These are phyloP conservation scores for Colletotrichum musicola DNA, from an alignment of 2,329 filamentous ascomycete species.

Conservation along the genomic window DNA sequence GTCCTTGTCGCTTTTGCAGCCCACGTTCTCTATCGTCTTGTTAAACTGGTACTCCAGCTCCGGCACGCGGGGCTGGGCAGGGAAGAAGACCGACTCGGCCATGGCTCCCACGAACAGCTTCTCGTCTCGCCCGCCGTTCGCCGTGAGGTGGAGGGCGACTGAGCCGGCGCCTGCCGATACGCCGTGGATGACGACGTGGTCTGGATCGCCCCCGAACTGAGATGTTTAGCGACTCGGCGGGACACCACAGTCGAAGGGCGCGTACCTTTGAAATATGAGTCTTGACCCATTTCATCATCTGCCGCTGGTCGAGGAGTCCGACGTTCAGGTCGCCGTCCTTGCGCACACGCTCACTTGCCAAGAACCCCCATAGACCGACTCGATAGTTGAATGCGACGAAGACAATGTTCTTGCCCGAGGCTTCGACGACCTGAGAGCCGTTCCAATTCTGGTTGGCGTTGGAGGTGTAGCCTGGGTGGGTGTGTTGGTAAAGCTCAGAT, in stretches of 20 bases:
- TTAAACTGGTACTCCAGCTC: slow-evolving; percentile 64
- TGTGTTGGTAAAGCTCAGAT: slow-evolving; percentile 19
- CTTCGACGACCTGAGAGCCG: slow-evolving; percentile 59
- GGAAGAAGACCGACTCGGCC: slow-evolving; percentile 63
- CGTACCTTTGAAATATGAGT: slow-evolving; percentile 64
- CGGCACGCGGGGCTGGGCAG: slow-evolving; percentile 57
- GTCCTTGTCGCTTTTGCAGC: slow-evolving; percentile 50
- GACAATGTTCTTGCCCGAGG: slow-evolving; percentile 61
- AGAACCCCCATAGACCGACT: slow-evolving; percentile 72
- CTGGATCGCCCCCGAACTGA: slow-evolving; percentile 69
- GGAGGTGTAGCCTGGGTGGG: slow-evolving; percentile 54
- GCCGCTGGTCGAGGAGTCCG: slow-evolving; percentile 73
- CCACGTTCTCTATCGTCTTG: slow-evolving; percentile 49
- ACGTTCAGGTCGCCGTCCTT: slow-evolving; percentile 70
- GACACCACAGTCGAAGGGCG: not conserved
- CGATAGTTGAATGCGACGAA: slow-evolving; percentile 74
- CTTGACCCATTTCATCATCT: slow-evolving; percentile 71
- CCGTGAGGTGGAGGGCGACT: slow-evolving; percentile 64
- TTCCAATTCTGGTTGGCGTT: slow-evolving; percentile 67
- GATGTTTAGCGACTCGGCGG: not conserved
- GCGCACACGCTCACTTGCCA: slow-evolving; percentile 68
- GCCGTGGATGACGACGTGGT: slow-evolving; percentile 71
- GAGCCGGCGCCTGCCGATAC: slow-evolving; percentile 72
- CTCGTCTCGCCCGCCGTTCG: slow-evolving; percentile 59
- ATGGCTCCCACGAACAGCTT: slow-evolving; percentile 61